These are phyloP conservation scores for Pseudozyma tsukubaensis DNA, from an alignment of 1,284 basidiomycete genomes.

Conservation along the genomic window DNA sequence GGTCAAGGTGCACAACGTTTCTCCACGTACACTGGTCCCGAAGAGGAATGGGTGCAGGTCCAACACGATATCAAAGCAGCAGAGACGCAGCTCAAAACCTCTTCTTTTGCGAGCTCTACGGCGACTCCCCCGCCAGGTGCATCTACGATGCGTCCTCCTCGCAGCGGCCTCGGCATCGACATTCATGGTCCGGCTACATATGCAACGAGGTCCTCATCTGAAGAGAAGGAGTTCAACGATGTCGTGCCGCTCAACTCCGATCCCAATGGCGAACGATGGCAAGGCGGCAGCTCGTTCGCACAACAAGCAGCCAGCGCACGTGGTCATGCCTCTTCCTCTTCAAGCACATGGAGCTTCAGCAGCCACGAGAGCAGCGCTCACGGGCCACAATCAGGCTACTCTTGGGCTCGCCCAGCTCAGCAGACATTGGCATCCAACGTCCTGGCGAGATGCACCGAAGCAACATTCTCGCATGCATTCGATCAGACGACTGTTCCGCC, in stretches of 20 bases:
- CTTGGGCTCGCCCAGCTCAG: not conserved
- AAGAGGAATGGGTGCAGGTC: constrained; percentile 51
- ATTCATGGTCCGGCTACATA: constrained; percentile 11
- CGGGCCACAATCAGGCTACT: not conserved
- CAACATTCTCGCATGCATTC: not conserved
- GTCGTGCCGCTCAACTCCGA: constrained; percentile 51
- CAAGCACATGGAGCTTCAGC: constrained; percentile 17
- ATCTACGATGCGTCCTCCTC: not conserved
- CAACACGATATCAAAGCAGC: constrained; percentile 18
- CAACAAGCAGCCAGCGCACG: not conserved
- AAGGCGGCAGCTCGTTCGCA: constrained; percentile 9
- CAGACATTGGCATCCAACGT: no score
- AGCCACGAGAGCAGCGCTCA: constrained; percentile 25
- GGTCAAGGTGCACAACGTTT: constrained; percentile 41
- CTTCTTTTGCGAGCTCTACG: not conserved
- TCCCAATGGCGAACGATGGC: constrained; percentile 57
- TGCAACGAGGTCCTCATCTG: not conserved
- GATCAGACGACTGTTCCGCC: not conserved
- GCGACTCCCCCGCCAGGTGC: not conserved
- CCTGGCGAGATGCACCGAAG: no score
- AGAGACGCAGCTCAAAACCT: not conserved
- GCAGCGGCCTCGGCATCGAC: constrained; percentile 22
- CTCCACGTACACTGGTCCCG: constrained; percentile 48
- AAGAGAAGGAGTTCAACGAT: not conserved
- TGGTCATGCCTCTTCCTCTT: not conserved